These are phyloP conservation scores for Ceratocystis albifundus DNA, from an alignment of 2,329 filamentous ascomycete species.

Conservation along the genomic window DNA sequence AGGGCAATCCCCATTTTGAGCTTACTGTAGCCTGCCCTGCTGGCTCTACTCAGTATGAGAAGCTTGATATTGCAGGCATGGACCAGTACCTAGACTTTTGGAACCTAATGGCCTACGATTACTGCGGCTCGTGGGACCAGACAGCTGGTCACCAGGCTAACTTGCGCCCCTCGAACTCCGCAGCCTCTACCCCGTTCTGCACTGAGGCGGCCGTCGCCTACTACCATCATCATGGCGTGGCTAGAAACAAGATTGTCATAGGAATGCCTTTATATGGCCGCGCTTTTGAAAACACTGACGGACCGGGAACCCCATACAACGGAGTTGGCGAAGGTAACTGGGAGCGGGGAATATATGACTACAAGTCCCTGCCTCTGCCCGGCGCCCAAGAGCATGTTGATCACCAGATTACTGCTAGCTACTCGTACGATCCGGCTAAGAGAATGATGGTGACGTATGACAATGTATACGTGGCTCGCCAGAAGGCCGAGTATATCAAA, in stretches of 20 bases:
- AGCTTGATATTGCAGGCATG: conserved; percentile 53
- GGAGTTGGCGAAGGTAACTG: conserved; percentile 71
- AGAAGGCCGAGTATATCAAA: conserved; percentile 63
- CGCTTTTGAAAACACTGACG: conserved; percentile 67
- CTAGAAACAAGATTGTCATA: conserved; percentile 63
- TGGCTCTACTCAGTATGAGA: conserved; percentile 50
- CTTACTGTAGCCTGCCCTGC: conserved; percentile 54
- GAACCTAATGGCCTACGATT: conserved; percentile 86
- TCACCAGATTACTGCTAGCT: conserved; percentile 54
- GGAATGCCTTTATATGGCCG: conserved; percentile 91
- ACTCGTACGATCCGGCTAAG: conserved; percentile 56
- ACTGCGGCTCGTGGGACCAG: conserved; percentile 68
- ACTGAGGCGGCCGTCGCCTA: conserved; percentile 56
- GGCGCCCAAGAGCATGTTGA: conserved; percentile 57
- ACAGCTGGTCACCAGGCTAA: conserved; percentile 70
- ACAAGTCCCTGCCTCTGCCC: conserved; percentile 64
- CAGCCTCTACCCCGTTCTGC: conserved; percentile 64
- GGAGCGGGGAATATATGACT: conserved; percentile 81
- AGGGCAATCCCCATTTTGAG: conserved; percentile 43
- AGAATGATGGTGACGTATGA: conserved; percentile 70
- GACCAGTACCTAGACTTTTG: conserved; percentile 58
- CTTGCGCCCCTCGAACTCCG: conserved; percentile 51
- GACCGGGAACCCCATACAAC: conserved; percentile 55
- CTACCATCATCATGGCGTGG: conserved; percentile 56
- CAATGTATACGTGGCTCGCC: conserved; percentile 52